Percentiles rank a stretch among this genome's conserved stretches.
Evolutionary conservation across 495 filamentous ascomycete genomes (phyloP).

Genomic region (Penicillium egyptiacum): DNA sequence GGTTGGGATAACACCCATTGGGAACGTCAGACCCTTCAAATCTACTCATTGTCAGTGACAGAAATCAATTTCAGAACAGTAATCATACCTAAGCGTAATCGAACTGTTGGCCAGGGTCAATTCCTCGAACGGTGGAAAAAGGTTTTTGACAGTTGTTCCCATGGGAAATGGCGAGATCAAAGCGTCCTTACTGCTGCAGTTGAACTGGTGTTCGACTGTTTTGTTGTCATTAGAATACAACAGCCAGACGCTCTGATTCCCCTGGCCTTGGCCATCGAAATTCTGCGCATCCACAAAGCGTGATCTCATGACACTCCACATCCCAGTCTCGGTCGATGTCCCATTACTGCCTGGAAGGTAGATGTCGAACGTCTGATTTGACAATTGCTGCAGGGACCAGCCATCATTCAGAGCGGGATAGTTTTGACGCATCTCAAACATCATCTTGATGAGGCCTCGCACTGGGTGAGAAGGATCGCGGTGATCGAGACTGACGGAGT

Average conservation of each 20-base stretch:
- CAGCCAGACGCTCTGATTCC: constrained; percentile 50
- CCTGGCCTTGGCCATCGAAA: constrained; percentile 40
- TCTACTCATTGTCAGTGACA: constrained; percentile 12
- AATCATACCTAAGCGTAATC: constrained; percentile 4
- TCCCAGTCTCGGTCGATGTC: constrained; percentile 45
- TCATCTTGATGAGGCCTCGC: constrained; percentile 43
- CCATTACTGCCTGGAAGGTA: constrained; percentile 46
- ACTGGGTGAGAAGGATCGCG: constrained; percentile 52
- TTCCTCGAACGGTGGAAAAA: constrained; percentile 53
- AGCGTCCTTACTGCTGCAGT: constrained; percentile 38
- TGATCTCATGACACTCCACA: constrained; percentile 47
- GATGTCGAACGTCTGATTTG: constrained; percentile 42
- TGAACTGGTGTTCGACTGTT: constrained; percentile 41
- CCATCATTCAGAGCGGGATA: constrained; percentile 52
- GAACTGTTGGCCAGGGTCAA: constrained; percentile 27
- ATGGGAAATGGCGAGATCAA: constrained; percentile 44
- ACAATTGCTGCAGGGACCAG: constrained; percentile 40
- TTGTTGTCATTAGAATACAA: constrained; percentile 49
- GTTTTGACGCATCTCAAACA: constrained; percentile 48
- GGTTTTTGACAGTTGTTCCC: constrained; percentile 47
- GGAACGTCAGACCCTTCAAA: constrained; percentile 23
- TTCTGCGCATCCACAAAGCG: constrained; percentile 41
- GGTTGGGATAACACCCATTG: constrained; percentile 50
- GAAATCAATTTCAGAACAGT: background rate
- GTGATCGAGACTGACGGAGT: constrained; percentile 51